Evolutionary conservation across 345 rosid genomes (phyloP), one percentile per base, ranked within the genome.

Genomic region (Odontarrhena argentea): DNA sequence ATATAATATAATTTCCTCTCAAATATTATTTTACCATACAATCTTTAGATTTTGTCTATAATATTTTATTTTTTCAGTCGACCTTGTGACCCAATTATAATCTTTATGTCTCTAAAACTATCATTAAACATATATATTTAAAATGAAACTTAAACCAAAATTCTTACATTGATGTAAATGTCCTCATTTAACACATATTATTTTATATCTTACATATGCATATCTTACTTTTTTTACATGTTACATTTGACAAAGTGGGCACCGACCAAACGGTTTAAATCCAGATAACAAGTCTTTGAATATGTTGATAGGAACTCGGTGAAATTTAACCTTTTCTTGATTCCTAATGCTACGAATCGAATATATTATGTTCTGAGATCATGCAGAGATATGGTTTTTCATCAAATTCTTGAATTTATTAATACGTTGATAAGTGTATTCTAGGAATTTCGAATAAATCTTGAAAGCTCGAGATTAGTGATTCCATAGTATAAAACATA

Each of bases 331-430:
- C n/a, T 73, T 65, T 51, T 26, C n/a, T 13, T 50, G 48, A 65
- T 73, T 65, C 62, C 53, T 44, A 50, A 35, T 57, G 32, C 50
- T 25, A 43, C 32, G 36, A 65, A 60, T 51, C 68, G 42, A 55
- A 70, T 62, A 69, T 36, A 53, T 53, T 3, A 26, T 44, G 40
- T 30, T 1, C 54, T n/a, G 28, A 65, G 43, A 65, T 50, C 45
- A 65, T 73, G 49, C 9, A 26, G 50, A 66, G 71, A 73, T 65
- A 65, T 73, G 71, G 36, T n/a, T 26, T 64, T 65, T 51, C 42
- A 73, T 58, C 18, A 59, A 65, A 36, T 36, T 58, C 8, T 2
- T 65, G n/a, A 58, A 51, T 73, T 44, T 57, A 49, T 30, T 48
- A 64, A 40, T 38, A 32, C 9, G 5, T 55, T 64, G 38, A 25